Conservation (phyloP, 306 rosid species). For the Lathyrus sativus region DNA sequence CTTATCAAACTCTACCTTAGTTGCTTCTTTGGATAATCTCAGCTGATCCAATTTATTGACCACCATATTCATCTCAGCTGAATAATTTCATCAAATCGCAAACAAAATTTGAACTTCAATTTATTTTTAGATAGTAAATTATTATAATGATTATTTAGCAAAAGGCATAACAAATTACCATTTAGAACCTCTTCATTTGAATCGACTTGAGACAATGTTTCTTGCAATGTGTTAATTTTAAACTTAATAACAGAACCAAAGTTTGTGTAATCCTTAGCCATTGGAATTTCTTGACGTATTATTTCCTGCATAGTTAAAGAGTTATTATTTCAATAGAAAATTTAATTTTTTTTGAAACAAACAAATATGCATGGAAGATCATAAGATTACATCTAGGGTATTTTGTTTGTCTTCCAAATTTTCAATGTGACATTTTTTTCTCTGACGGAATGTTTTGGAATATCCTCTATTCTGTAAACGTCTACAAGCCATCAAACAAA, state of each 20-base stretch:
- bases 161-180: too few species aligned
- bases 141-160: too few species aligned
- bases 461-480: neutral
- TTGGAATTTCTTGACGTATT: neutral
- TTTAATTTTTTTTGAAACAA: neutral
- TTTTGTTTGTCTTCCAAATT: too few species aligned
- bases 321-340: neutral
- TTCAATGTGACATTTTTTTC: neutral
- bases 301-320: neutral
- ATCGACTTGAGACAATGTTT: too few species aligned
- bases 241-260: too few species aligned
- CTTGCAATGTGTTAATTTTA: too few species aligned
- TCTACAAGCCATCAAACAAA: neutral
- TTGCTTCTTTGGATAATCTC: neutral
- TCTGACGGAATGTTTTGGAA: neutral
- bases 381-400: neutral
- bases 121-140: too few species aligned
- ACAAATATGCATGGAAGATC: neutral
- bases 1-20: neutral
- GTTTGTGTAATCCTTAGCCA: too few species aligned
- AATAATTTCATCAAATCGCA: neutral
- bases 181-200: too few species aligned
- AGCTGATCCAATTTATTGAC: neutral
- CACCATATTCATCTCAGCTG: neutral
- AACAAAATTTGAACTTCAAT: too few species aligned